A percentile compares a stretch with the other conserved stretches of the same genome.
Evolutionary conservation across 805 yeast species (phyloP).

Genomic region (Cyberlindnera mycetangii): DNA sequence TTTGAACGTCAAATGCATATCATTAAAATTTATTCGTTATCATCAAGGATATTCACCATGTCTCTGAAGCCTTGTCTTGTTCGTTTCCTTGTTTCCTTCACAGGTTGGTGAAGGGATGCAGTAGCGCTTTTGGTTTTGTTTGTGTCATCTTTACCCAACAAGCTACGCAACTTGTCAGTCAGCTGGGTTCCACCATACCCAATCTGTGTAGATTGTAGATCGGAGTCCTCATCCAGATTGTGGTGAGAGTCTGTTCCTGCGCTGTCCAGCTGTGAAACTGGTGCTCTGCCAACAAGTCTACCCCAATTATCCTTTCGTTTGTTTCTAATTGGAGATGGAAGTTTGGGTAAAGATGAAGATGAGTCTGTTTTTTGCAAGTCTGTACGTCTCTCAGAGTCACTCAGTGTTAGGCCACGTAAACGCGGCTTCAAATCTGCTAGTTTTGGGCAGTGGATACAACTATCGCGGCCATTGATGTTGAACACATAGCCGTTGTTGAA

Average conservation of each 20-base stretch:
- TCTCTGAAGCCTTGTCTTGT: slow-evolving; percentile 23
- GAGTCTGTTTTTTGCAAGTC: slow-evolving; percentile 7
- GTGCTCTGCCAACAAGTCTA: slow-evolving; percentile 42
- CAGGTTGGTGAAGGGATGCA: not conserved
- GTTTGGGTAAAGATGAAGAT: slow-evolving; percentile 30
- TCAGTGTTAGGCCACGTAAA: slow-evolving; percentile 18
- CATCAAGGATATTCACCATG: slow-evolving; percentile 24
- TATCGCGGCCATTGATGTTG: slow-evolving; percentile 41
- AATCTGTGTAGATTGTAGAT: slow-evolving; percentile 17
- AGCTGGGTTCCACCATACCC: slow-evolving; percentile 18
- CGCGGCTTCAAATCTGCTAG: slow-evolving; percentile 27
- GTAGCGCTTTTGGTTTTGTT: not conserved
- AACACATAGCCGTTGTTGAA: slow-evolving; percentile 37
- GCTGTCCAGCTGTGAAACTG: slow-evolving; percentile 33
- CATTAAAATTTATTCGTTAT: slow-evolving; percentile 6
- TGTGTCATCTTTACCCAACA: slow-evolving; percentile 10
- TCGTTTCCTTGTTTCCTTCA: slow-evolving; percentile 11
- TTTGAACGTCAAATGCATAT: not conserved
- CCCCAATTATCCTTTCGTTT: slow-evolving; percentile 40
- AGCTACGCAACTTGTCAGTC: slow-evolving; percentile 13
- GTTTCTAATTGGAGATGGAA: slow-evolving; percentile 54
- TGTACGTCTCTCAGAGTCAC: slow-evolving; percentile 2
- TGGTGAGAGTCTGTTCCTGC: not conserved
- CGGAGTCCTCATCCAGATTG: slow-evolving; percentile 1
- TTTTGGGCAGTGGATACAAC: slow-evolving; percentile 57